Evolutionary conservation across 768 basidiomycete genomes (phyloP).

Genomic region (Suillus subalutaceus): DNA sequence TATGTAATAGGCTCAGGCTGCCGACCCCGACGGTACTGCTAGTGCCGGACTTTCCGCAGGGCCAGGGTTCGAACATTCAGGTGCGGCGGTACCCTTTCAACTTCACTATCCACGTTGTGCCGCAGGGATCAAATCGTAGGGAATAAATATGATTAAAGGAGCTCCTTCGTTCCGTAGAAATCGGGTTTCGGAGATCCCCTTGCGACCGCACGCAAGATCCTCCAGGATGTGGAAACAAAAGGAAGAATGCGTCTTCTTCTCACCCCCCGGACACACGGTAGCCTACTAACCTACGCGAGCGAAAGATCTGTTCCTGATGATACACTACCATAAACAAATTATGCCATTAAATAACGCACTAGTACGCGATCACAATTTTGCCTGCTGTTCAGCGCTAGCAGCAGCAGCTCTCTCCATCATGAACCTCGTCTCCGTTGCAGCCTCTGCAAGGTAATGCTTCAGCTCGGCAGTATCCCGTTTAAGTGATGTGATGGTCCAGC

Average conservation of each 20-base stretch:
- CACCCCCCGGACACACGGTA: not conserved
- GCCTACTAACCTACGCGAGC: not conserved
- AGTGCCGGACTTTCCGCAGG: not conserved
- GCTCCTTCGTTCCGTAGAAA: constrained; percentile 10
- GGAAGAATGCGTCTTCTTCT: constrained; percentile 6
- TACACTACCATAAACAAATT: not conserved
- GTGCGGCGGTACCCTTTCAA: constrained; percentile 1
- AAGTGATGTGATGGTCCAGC: constrained; percentile 88
- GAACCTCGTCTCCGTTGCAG: constrained; percentile 73
- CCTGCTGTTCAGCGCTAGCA: constrained; percentile 36
- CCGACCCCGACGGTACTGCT: not conserved
- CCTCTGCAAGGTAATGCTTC: constrained; percentile 75
- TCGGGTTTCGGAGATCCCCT: constrained; percentile 11
- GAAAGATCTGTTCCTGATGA: not conserved
- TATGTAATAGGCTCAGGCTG: not conserved
- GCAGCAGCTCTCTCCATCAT: constrained; percentile 74
- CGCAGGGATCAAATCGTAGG: constrained; percentile 3
- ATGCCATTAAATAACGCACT: constrained; percentile 11
- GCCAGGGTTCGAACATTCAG: not conserved
- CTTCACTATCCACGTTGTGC: not conserved
- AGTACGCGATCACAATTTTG: constrained; percentile 31
- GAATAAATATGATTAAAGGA: constrained; percentile 4
- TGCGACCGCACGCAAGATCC: constrained; percentile 8
- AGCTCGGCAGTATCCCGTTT: constrained; percentile 56
- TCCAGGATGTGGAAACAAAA: constrained; percentile 4